phyloP scores from a whole-genome alignment of 176 grass and related monocot genomes.

The Triticum aestivum region IWGSC_CS_RefSeq_v2.1 NC_057812.1:683609138-683609637 shows the following conservation, averaged over 20 bases:
- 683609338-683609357: conserved; percentile 63
- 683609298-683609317: conserved; percentile 88
- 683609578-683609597: conserved; percentile 81
- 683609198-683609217: conserved; percentile 77
- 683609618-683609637: conserved; percentile 89
- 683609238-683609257: conserved; percentile 68
- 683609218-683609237: conserved; percentile 65
- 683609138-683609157: conserved; percentile 68
- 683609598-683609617: conserved; percentile 62
- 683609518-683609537: conserved; percentile 64
- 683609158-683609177: conserved; percentile 86
- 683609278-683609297: conserved; percentile 68
- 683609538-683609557: conserved; percentile 86
- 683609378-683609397: conserved; percentile 49
- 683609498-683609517: conserved; percentile 85
- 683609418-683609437: background rate
- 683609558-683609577: conserved; percentile 85
- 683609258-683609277: conserved; percentile 96
- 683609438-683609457: background rate
- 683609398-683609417: conserved; percentile 9
- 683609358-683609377: conserved; percentile 69
- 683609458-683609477: background rate
- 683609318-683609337: conserved; percentile 79
- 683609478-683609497: conserved; percentile 39
- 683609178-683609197: conserved; percentile 52